phyloP scores from a whole-genome alignment of 257 asterid species.

The Verbascum thapsus region DNA sequence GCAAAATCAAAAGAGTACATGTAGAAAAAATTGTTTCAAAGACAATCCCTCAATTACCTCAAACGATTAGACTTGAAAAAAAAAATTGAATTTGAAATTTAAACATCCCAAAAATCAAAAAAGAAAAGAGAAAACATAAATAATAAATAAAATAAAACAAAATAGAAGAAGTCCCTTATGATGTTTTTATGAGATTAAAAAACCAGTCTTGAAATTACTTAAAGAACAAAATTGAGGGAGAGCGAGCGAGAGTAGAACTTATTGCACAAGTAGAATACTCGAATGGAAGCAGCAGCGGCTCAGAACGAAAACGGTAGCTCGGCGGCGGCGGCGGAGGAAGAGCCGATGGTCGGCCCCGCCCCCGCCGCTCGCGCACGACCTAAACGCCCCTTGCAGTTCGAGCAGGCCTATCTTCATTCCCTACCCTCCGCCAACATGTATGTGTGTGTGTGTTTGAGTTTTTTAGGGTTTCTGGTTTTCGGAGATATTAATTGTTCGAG shows the following conservation, averaged over 20 bases:
- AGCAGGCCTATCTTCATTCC: constrained; percentile 82
- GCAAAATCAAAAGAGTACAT: too few species aligned
- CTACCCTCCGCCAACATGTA: constrained; percentile 96
- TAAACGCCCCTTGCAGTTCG: constrained; percentile 92
- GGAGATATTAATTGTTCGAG: neutral
- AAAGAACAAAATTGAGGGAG: neutral
- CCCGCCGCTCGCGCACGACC: constrained; percentile 70
- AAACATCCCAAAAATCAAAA: too few species aligned
- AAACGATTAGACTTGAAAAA: too few species aligned
- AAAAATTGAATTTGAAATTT: too few species aligned
- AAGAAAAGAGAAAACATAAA: too few species aligned
- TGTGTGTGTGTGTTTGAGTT: constrained; percentile 17
- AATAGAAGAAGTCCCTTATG: too few species aligned
- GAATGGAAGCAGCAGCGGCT: constrained; percentile 49
- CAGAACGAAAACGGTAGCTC: constrained; percentile 43
- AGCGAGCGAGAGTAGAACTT: too few species aligned
- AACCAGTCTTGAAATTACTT: too few species aligned
- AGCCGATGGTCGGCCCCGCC: constrained; percentile 69
- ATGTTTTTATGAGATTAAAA: too few species aligned
- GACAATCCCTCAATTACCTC: too few species aligned
- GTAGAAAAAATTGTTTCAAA: too few species aligned
- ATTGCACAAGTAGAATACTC: constrained; percentile 7
- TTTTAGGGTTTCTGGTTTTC: constrained; percentile 32
- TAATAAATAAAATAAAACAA: too few species aligned
- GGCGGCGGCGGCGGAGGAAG: constrained; percentile 46